Percentiles rank a stretch among this genome's conserved stretches.
phyloP scores from a whole-genome alignment of 768 basidiomycete genomes.

The Hemileccinum impolitum region DNA sequence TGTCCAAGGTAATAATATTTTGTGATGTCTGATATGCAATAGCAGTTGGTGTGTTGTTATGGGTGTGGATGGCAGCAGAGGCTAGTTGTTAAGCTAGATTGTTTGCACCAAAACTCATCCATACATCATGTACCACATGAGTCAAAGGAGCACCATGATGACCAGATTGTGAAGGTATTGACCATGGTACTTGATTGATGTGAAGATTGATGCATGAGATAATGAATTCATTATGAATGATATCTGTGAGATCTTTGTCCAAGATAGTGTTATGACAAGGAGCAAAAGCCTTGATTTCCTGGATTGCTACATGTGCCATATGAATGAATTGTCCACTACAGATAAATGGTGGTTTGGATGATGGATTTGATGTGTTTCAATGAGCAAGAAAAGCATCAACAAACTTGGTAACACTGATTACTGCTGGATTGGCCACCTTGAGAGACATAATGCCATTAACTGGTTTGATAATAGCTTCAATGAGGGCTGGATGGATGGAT shows the following conservation, averaged over 20 bases:
- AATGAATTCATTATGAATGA: not conserved
- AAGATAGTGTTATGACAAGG: not conserved
- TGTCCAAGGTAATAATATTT: not conserved
- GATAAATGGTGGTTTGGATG: not conserved
- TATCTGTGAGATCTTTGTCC: too few species aligned
- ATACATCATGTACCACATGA: not conserved
- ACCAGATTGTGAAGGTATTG: not conserved
- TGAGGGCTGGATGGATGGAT: not conserved
- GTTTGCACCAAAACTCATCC: not conserved
- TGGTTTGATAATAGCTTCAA: not conserved
- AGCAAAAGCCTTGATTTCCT: not conserved
- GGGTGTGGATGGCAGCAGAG: not conserved
- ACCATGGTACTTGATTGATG: not conserved
- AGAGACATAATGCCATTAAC: not conserved
- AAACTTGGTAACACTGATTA: not conserved
- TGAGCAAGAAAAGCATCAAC: not conserved
- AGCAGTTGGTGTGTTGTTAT: not conserved
- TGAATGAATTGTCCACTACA: not conserved
- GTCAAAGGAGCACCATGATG: not conserved
- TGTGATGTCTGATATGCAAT: not conserved
- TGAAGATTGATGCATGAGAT: not conserved
- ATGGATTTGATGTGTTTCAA: not conserved
- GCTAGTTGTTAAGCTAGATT: not conserved
- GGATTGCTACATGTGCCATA: not conserved
- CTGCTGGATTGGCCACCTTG: not conserved